Conservation (phyloP, 75 land plant species). For the Cryptomeria japonica region DNA sequence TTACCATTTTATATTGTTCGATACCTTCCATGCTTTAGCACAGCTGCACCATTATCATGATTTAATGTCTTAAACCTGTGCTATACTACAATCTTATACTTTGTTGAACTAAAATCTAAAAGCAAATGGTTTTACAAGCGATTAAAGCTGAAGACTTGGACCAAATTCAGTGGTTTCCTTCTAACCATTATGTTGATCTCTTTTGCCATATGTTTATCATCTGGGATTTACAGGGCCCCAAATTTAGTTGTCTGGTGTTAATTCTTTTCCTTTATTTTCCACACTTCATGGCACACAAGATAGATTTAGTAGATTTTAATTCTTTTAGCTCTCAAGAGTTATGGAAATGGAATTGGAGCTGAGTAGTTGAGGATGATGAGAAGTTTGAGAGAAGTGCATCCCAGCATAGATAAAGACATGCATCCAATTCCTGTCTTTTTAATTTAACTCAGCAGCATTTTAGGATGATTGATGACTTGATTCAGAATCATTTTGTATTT, state of each 20-base stretch:
- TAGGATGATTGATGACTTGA: neutral
- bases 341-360: neutral
- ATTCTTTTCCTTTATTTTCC: neutral
- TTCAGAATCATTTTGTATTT: neutral
- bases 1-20: too few species aligned
- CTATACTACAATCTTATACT: neutral
- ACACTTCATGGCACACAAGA: neutral
- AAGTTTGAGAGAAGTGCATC: neutral
- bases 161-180: neutral
- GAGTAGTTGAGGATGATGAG: neutral
- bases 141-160: neutral
- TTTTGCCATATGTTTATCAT: neutral
- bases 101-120: neutral
- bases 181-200: neutral
- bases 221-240: neutral
- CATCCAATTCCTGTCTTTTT: neutral
- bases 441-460: neutral
- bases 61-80: neutral
- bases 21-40: too few species aligned
- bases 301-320: neutral
- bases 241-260: neutral
- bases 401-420: neutral
- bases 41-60: neutral
- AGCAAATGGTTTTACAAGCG: neutral
- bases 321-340: neutral